Base-by-base conservation (phyloP, 164 flowering plant genomes). In the Warburgia ugandensis region DNA sequence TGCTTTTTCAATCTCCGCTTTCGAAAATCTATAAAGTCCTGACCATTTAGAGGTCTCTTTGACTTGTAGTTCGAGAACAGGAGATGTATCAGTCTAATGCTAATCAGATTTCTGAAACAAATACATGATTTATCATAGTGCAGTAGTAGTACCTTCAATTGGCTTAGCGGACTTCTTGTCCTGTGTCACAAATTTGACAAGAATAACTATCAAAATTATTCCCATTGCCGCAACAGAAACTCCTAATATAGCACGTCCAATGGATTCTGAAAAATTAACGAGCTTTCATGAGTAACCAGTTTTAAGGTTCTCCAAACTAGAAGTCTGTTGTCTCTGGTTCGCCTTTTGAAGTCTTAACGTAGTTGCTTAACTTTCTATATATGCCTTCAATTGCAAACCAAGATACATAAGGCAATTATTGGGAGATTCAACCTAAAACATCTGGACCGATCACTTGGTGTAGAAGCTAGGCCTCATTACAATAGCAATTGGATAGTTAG, bases 1-100 rank as follows among this genome's bases (percentile, higher is more conserved):
- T n/a, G 88, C 88, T 7, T 58, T 77, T 46, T 79, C 79, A 27
- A 84, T 81, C 72, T 84, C 92, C 1, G 47, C 57, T 54, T 68
- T 77, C 35, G 87, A 72, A 69, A 84, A 84, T 42, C 70, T 66
- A 42, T 84, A 84, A 29, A 79, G 75, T n/a, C 79, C 79, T 5
- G 88, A 71, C 70, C 79, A 81, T 5, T 52, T 41, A 10, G 58
- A 25, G 3, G 50, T 60, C 33, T 64, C 77, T 43, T 52, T 64
- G 14, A 44, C 46, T 53, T 17, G 21, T 40, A 35, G 25, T 23
- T 52, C 19, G 36, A 17, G 27, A 28, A 13, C 26, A 40, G 19
- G 20, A 9, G 10, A 3, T 13, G 12, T 16, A 26, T 25, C 7
- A 26, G 30, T 0, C 3, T 25, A 30, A 29, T 7, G 45, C 14